phyloP scores from a whole-genome alignment of 257 asterid genomes.

The Eucommia ulmoides region DNA sequence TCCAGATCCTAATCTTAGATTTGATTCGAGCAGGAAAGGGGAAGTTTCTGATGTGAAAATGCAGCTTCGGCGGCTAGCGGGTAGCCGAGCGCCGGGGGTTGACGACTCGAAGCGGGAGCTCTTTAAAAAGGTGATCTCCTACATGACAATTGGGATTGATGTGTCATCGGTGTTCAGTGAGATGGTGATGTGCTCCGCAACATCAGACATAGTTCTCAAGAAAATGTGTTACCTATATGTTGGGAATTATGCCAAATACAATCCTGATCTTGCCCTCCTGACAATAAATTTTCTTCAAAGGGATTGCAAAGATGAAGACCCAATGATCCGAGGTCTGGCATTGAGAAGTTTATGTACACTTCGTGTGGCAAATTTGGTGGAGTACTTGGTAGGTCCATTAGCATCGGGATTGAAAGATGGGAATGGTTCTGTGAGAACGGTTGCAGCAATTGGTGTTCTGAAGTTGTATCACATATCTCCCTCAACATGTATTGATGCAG shows the following conservation, averaged over 20 bases:
- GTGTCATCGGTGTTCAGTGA: conserved; percentile 93
- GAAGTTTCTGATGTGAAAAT: conserved; percentile 88
- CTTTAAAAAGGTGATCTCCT: conserved; percentile 90
- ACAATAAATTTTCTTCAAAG: conserved; percentile 93
- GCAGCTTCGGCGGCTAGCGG: conserved; percentile 96
- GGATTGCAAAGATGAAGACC: conserved; percentile 99
- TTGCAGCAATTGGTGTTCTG: conserved; percentile 82
- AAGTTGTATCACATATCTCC: conserved; percentile 83
- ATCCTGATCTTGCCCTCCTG: conserved; percentile 93
- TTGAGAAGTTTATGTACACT: conserved; percentile 96
- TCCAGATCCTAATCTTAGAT: conserved; percentile 15
- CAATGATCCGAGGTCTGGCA: conserved; percentile 98
- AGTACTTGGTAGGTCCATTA: conserved; percentile 92
- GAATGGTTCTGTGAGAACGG: conserved; percentile 80
- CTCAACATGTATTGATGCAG: conserved; percentile 89
- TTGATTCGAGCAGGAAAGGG: conserved; percentile 78
- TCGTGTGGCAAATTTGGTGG: conserved; percentile 92
- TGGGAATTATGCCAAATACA: conserved; percentile 89
- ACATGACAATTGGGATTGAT: conserved; percentile 94
- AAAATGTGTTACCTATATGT: conserved; percentile 97
- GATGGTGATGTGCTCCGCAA: conserved; percentile 99
- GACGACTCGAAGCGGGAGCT: conserved; percentile 90
- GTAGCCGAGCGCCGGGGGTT: conserved; percentile 88
- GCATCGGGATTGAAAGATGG: conserved; percentile 84
- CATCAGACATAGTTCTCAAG: conserved; percentile 91